A percentile compares a stretch with the other conserved stretches of the same genome.
phyloP scores from a whole-genome alignment of 495 filamentous ascomycete species.

The Penicillium tannophilum region DNA sequence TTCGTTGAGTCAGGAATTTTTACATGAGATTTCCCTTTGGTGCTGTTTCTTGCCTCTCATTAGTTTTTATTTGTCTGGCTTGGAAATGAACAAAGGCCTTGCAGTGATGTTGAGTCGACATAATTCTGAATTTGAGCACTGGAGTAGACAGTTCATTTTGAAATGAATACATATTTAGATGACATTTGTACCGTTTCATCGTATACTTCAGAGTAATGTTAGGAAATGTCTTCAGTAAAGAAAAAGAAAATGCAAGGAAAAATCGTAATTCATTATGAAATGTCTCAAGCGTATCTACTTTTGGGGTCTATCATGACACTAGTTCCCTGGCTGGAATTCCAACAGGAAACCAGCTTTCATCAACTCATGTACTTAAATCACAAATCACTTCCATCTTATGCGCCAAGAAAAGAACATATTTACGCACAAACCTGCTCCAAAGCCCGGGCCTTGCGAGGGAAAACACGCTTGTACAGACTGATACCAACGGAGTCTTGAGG shows the following conservation, averaged over 20 bases:
- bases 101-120: not conserved
- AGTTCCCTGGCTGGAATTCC: constrained; percentile 17
- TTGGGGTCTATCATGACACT: constrained; percentile 28
- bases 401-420: constrained; percentile 6
- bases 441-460: constrained; percentile 68
- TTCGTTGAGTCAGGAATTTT: constrained; percentile 22
- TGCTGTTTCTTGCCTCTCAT: constrained; percentile 11
- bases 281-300: constrained; percentile 37
- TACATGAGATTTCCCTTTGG: constrained; percentile 10
- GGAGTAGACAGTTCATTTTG: constrained; percentile 4
- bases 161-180: constrained; percentile 8
- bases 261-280: constrained; percentile 43
- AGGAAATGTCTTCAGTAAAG: not conserved
- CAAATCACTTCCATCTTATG: constrained; percentile 28
- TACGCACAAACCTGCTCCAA: constrained; percentile 47
- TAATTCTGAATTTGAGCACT: not conserved
- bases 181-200: not conserved
- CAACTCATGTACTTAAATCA: constrained; percentile 34
- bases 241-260: constrained; percentile 13
- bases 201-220: not conserved
- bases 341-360: constrained; percentile 23
- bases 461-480: constrained; percentile 91
- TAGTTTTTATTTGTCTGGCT: constrained; percentile 11
- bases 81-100: constrained; percentile 3
- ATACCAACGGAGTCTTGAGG: constrained; percentile 91